These are phyloP conservation scores for Lodderomyces pseudojiufengensis DNA, from an alignment of 1,139 yeast species.

Conservation along the genomic window DNA sequence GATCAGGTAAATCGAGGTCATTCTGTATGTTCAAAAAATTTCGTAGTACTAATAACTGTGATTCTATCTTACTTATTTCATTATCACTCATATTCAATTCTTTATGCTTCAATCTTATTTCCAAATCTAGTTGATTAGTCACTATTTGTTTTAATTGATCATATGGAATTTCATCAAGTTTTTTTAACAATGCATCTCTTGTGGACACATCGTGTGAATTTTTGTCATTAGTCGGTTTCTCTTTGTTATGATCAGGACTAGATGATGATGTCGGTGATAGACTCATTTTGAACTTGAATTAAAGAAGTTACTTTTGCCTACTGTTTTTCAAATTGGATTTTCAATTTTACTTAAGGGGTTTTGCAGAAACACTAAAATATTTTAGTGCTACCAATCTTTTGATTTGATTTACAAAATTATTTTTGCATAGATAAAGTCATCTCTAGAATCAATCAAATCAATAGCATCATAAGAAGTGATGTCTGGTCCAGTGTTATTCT, in stretches of 20 bases:
- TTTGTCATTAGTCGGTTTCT: background rate
- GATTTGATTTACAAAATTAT: no score
- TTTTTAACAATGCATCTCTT: slow-evolving; percentile 19
- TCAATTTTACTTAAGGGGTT: no score
- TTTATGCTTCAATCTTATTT: slow-evolving; percentile 65
- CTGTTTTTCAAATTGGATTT: no score
- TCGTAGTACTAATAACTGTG: slow-evolving; percentile 52
- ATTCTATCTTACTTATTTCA: slow-evolving; percentile 63
- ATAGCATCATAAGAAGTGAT: slow-evolving; percentile 1
- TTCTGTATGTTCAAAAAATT: slow-evolving; percentile 50
- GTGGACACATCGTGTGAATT: background rate
- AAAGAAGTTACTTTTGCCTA: background rate
- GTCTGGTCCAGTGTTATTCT: slow-evolving; percentile 26
- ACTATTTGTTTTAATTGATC: slow-evolving; percentile 37
- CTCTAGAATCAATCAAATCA: background rate
- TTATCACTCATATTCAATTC: slow-evolving; percentile 57
- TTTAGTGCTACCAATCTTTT: no score
- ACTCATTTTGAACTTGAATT: background rate
- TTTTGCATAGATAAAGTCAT: no score
- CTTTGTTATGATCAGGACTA: background rate
- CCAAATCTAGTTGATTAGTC: slow-evolving; percentile 59
- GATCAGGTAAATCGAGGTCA: slow-evolving; percentile 32
- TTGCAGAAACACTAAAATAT: no score
- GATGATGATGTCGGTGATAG: background rate
- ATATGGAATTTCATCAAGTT: slow-evolving; percentile 33